A percentile compares a stretch with the other conserved stretches of the same genome.
Evolutionary conservation across 495 filamentous ascomycete genomes (phyloP).

Genomic region (Rostrohypoxylon terebratum): DNA sequence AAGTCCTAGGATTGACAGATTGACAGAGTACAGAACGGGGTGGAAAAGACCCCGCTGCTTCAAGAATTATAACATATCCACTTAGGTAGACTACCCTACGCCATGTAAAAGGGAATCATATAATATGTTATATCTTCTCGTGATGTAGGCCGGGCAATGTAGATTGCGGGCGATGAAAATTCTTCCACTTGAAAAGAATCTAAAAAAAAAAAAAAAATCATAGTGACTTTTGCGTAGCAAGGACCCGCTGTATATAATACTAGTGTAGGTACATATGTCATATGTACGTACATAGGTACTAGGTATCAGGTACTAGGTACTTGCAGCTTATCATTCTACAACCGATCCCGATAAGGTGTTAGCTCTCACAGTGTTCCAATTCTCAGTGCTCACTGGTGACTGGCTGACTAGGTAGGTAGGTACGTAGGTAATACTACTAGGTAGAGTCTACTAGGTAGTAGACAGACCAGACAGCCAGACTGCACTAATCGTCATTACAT

Average conservation of each 20-base stretch:
- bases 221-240: slow-evolving; percentile 25
- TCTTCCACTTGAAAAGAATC: slow-evolving; percentile 21
- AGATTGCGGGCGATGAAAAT: neutral
- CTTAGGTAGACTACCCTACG: neutral
- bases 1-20: neutral
- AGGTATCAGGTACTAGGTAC: too few relatives aligned
- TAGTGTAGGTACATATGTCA: neutral
- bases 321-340: neutral
- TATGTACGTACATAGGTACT: too few relatives aligned
- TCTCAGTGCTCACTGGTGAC: too few relatives aligned
- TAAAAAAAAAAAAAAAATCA: slow-evolving; percentile 15
- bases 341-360: slow-evolving; percentile 14
- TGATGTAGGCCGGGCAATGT: neutral
- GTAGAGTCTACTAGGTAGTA: too few relatives aligned
- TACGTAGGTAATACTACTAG: too few relatives aligned
- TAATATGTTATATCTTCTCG: neutral
- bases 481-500: slow-evolving; percentile 19
- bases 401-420: too few relatives aligned
- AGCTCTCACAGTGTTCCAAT: too few relatives aligned
- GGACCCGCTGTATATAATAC: too few relatives aligned
- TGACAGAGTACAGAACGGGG: neutral
- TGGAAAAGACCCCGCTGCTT: neutral
- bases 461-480: too few relatives aligned
- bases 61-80: slow-evolving; percentile 13
- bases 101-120: neutral